These are phyloP conservation scores for Scenedesmus sp. DNA, from an alignment of 163 green algal genomes.

Conservation along the genomic window DNA sequence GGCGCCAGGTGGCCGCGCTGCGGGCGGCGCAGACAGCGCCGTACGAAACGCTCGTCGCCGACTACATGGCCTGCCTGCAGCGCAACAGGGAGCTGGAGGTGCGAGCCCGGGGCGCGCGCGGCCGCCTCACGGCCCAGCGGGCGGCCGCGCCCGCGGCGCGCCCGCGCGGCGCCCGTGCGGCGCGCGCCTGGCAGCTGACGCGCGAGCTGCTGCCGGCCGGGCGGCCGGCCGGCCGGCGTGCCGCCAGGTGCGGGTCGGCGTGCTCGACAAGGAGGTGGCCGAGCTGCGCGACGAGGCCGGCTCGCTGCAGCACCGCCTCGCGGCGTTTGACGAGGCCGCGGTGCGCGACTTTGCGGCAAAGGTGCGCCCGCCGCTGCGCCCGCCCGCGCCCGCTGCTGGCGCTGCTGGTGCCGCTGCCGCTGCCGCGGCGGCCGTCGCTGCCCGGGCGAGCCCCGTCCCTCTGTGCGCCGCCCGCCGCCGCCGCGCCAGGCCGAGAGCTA, in stretches of 20 bases:
- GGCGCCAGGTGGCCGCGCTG: constrained; percentile 39
- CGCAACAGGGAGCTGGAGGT: constrained; percentile 57
- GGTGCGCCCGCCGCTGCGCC: too few species aligned
- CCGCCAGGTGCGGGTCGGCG: constrained; percentile 53
- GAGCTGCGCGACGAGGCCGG: constrained; percentile 63
- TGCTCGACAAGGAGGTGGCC: constrained; percentile 63
- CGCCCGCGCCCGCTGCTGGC: not conserved
- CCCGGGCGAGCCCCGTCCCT: too few species aligned
- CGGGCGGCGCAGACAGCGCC: constrained; percentile 41
- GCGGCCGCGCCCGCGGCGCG: not conserved
- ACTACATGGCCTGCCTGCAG: constrained; percentile 50
- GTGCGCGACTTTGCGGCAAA: constrained; percentile 38
- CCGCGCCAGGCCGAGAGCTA: constrained; percentile 22
- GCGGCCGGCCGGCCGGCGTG: too few species aligned
- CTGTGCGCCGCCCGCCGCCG: too few species aligned
- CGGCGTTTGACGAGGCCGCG: constrained; percentile 29
- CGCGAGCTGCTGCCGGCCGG: not conserved
- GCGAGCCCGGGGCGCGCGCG: not conserved
- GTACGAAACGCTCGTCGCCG: constrained; percentile 44
- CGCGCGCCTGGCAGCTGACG: too few species aligned
- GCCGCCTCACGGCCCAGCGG: not conserved
- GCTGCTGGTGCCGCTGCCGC: not conserved
- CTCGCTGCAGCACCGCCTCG: constrained; percentile 16
- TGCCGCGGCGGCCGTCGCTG: not conserved
- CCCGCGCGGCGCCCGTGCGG: not conserved